phyloP scores from a whole-genome alignment of 805 yeast species.

The Sungouiozyma intestinalis region DNA sequence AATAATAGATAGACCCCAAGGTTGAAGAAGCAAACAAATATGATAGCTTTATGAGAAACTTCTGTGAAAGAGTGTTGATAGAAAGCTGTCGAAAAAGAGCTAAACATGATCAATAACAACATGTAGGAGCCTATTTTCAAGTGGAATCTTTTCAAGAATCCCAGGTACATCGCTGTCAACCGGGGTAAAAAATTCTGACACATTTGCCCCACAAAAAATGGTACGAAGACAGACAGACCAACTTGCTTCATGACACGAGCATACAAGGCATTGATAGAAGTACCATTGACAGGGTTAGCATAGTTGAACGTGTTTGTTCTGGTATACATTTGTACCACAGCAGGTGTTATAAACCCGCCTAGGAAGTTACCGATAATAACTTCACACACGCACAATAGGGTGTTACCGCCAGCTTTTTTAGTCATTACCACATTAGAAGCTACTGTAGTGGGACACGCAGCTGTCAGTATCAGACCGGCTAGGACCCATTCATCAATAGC shows the following conservation, averaged over 20 bases:
- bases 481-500: slow-evolving; percentile 67
- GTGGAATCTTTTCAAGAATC: slow-evolving; percentile 16
- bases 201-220: slow-evolving; percentile 81
- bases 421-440: slow-evolving; percentile 92
- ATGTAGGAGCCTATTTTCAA: slow-evolving; percentile 68
- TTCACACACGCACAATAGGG: slow-evolving; percentile 65
- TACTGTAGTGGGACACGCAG: slow-evolving; percentile 86
- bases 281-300: slow-evolving; percentile 67
- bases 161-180: slow-evolving; percentile 22
- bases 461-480: slow-evolving; percentile 73
- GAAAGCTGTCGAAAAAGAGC: slow-evolving; percentile 80
- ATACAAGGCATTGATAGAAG: slow-evolving; percentile 46
- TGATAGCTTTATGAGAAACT: slow-evolving; percentile 57
- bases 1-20: slow-evolving; percentile 69
- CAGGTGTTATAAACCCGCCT: slow-evolving; percentile 86
- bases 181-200: slow-evolving; percentile 60
- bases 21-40: slow-evolving; percentile 75
- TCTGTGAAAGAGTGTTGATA: slow-evolving; percentile 67
- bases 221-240: slow-evolving; percentile 75
- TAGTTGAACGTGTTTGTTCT: slow-evolving; percentile 49
- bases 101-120: slow-evolving; percentile 66
- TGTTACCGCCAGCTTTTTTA: slow-evolving; percentile 74
- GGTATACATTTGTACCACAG: slow-evolving; percentile 62
- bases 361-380: slow-evolving; percentile 75
- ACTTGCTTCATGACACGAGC: slow-evolving; percentile 76